Percentiles rank a stretch among this genome's conserved stretches.
phyloP scores from a whole-genome alignment of 2,329 filamentous ascomycete species.

The Cryphonectria japonica region DNA sequence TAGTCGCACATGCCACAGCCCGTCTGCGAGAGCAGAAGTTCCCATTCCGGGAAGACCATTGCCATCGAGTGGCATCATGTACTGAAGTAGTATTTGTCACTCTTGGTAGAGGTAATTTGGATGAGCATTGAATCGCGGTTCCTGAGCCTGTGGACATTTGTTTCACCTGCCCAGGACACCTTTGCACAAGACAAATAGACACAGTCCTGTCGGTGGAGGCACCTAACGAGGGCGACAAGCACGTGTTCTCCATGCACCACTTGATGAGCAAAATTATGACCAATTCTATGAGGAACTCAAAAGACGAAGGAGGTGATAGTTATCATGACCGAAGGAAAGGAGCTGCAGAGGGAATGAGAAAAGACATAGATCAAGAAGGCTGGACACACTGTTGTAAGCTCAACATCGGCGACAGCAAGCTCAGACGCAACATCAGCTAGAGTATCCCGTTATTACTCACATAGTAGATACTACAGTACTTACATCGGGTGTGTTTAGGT shows the following conservation, averaged over 20 bases:
- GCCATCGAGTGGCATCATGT: too few relatives aligned
- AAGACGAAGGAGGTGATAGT: background rate
- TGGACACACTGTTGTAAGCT: background rate
- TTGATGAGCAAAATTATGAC: background rate
- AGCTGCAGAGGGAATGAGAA: background rate
- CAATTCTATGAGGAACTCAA: background rate
- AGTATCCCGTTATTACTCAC: background rate
- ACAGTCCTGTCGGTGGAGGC: background rate
- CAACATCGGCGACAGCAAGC: background rate
- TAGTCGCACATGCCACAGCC: conserved; percentile 30
- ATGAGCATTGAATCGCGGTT: too few relatives aligned
- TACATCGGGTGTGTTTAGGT: background rate
- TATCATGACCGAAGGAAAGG: background rate
- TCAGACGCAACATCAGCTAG: background rate
- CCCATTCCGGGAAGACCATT: too few relatives aligned
- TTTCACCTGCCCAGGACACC: too few relatives aligned
- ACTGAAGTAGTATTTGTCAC: too few relatives aligned
- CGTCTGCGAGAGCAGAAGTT: too few relatives aligned
- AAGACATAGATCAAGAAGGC: background rate
- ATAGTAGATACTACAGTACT: background rate
- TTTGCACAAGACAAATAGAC: too few relatives aligned
- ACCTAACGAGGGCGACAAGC: background rate
- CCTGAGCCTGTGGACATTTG: too few relatives aligned
- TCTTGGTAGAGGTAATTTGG: too few relatives aligned
- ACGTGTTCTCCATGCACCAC: background rate